A percentile compares a stretch with the other conserved stretches of the same genome.
phyloP scores from a whole-genome alignment of 2,329 filamentous ascomycete genomes.

The Drechslerella coelobrocha region DNA sequence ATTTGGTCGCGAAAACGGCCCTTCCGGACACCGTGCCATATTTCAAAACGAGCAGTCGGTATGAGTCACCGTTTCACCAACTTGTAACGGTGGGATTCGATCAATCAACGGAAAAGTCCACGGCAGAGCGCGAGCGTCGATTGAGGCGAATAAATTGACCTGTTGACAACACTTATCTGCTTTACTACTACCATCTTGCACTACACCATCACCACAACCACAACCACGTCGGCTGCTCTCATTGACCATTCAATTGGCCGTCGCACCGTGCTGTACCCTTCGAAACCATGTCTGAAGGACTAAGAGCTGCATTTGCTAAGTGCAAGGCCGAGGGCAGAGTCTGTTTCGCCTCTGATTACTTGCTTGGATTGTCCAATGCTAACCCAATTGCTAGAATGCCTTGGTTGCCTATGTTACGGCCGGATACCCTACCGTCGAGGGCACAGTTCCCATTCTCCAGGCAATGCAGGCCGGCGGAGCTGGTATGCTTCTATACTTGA shows the following conservation, averaged over 20 bases:
- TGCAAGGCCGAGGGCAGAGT: slow-evolving; percentile 64
- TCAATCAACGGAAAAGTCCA: neutral
- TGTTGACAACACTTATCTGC: neutral
- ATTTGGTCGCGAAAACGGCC: slow-evolving; percentile 1
- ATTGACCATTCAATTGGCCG: neutral
- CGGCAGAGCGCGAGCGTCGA: neutral
- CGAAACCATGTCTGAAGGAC: slow-evolving; percentile 58
- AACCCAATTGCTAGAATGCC: slow-evolving; percentile 66
- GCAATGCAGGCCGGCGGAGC: slow-evolving; percentile 91
- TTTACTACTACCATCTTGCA: too few species aligned
- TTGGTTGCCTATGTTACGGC: slow-evolving; percentile 96
- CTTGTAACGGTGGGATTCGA: neutral
- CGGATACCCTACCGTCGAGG: slow-evolving; percentile 82
- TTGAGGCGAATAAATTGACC: neutral
- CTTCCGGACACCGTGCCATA: neutral
- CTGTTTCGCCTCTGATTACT: slow-evolving; percentile 43
- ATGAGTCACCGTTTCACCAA: slow-evolving; percentile 1
- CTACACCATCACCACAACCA: neutral
- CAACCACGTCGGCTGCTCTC: too few species aligned
- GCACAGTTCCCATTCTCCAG: slow-evolving; percentile 82
- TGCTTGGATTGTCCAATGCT: slow-evolving; percentile 8
- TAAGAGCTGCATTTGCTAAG: slow-evolving; percentile 66
- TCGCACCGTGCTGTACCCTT: slow-evolving; percentile 7
- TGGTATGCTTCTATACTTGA: slow-evolving; percentile 64
- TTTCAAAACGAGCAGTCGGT: too few species aligned